Percentiles rank a stretch among this genome's conserved stretches.
phyloP scores from a whole-genome alignment of 768 basidiomycete species.

The Boletus vermiculosoides region DNA sequence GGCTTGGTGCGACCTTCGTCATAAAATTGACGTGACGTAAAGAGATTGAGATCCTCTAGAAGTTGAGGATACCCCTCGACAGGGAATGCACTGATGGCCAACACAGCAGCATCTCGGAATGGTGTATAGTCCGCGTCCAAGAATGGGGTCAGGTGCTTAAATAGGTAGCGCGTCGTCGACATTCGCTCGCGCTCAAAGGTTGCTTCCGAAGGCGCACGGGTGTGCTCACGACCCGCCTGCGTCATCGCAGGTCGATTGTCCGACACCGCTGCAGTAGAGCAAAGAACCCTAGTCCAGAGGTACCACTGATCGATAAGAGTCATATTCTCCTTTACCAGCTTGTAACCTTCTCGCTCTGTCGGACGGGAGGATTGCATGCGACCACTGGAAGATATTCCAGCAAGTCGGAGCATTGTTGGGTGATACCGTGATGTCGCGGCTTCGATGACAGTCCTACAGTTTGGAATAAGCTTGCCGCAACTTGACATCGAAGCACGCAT shows the following conservation, averaged over 20 bases:
- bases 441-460: constrained; percentile 64
- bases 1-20: constrained; percentile 59
- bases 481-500: constrained; percentile 56
- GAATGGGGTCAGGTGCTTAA: constrained; percentile 83
- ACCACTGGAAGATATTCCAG: constrained; percentile 62
- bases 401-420: constrained; percentile 66
- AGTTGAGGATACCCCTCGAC: constrained; percentile 73
- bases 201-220: constrained; percentile 66
- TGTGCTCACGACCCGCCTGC: constrained; percentile 60
- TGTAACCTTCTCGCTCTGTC: constrained; percentile 52
- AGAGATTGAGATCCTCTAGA: constrained; percentile 77
- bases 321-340: constrained; percentile 55
- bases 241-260: constrained; percentile 59
- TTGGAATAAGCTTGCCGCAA: constrained; percentile 42
- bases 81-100: constrained; percentile 87
- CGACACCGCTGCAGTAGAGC: constrained; percentile 69
- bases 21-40: constrained; percentile 80
- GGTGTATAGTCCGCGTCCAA: constrained; percentile 80
- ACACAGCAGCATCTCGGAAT: constrained; percentile 83
- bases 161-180: constrained; percentile 77
- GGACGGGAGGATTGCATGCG: constrained; percentile 40
- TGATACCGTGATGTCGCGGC: constrained; percentile 71
- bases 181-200: constrained; percentile 81
- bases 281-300: constrained; percentile 81
- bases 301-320: constrained; percentile 74